Base-by-base conservation (phyloP, 306 rosid species). In the Astragalus glycyphyllos region DNA sequence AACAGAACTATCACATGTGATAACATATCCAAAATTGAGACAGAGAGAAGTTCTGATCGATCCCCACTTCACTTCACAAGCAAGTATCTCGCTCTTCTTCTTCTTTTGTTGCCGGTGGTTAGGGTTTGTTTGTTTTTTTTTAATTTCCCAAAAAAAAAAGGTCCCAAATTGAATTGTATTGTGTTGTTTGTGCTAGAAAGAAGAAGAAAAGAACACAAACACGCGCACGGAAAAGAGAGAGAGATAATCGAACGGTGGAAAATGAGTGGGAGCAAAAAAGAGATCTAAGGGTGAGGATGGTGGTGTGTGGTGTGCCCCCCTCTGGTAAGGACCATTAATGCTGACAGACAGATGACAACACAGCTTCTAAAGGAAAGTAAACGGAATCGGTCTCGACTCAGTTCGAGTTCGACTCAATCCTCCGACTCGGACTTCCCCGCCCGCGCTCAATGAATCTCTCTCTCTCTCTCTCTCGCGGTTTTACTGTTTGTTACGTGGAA, bases 211-310 rank as follows among this genome's bases (percentile, higher is more conserved):
- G 51, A 55, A 47, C 14, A 17, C 54, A 14, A 37, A 29, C 17
- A 29, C 12, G 38, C 13, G 16, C 3, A 42, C 7, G 11, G 35
- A 29, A 11, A 56, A 12, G n/a, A 35, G 13, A 35, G 13, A 31
- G 5, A 40, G 68, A 1, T 16, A 72, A 85, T 85, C 90, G 72
- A 66, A 84, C 88, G 88, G 91, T 73, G 50, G 45, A 34, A 31
- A 13, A 48, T 78, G 58, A 77, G 40, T 0, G 41, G 70, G 74
- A 48, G n/a, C n/a, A 81, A 35, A 77, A 64, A 75, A 11, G 79
- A 72, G 86, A 87, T 94, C 95, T 34, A 87, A 82, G 56, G 91
- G 92, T 74, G 77, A 59, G 81, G 84, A 79, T 77, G 86, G 75
- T 4, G n/a, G 67, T 61, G 34, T 40, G 45, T 40, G 45, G 45